Evolutionary conservation across 225 moss, liverwort and hornwort species (phyloP), one percentile per base, ranked within the genome.

Genomic region (Physcomitrium patens): DNA sequence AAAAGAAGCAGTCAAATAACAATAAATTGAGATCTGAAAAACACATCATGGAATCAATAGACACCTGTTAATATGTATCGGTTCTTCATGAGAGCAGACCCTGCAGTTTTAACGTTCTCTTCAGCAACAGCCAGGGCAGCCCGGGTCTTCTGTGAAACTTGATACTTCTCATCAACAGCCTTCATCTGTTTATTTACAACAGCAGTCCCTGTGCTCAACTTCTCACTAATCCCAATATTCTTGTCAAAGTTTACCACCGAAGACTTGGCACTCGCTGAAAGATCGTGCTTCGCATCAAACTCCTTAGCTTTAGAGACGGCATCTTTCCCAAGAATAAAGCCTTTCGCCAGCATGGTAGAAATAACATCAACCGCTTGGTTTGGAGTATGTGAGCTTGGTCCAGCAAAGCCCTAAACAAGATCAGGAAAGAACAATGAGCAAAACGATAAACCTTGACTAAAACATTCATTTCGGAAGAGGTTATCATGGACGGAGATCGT

Each of bases 81-180:
- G 68, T 94, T 96, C 65, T 94, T 96, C 96, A 96, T 84, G 15
- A 96, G 82, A 50, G 83, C 94, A 70, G 94, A 92, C 74, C 96
- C 87, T 12, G 96, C 96, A 70, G 75, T 83, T 63, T 86, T 87
- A 54, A 93, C 94, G 67, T 85, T 90, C 87, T 94, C 91, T 78
- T 94, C 96, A 7, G 96, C 96, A 50, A 91, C 92, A 60, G 96
- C 92, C 0, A 94, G 81, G 13, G 84, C 96, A 43, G 91, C 91
- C 70, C 88, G 88, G 28, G 96, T 97, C 71, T 91, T 97, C 53
- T 89, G 94, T 15, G 91, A 92, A 59, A 97, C 94, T 73, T 94
- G 94, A 63, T 81, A 97, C 80, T 87, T 97, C 65, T 97, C 90
- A 85, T 97, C 96, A 9, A 97, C 92, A 51, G 86, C 92, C 82